Conservation (phyloP, 768 basidiomycete species). For the Naganishia onofrii region DNA sequence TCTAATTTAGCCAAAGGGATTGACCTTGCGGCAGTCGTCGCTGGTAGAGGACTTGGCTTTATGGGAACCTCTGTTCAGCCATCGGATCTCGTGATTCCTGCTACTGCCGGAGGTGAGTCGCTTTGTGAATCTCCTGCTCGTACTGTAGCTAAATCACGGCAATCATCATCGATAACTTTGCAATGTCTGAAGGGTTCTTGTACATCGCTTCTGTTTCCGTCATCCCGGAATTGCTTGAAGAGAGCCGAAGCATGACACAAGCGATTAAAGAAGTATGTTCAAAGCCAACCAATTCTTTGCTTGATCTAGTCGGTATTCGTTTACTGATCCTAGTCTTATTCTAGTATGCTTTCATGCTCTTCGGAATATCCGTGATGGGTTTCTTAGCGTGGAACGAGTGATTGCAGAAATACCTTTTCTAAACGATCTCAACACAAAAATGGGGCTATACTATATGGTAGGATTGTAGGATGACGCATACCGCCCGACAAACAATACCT, state of each 20-base stretch:
- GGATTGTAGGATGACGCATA: no score
- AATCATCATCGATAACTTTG: no score
- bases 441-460: no score
- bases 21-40: conserved; percentile 73
- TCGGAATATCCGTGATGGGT: conserved; percentile 83
- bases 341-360: conserved; percentile 85
- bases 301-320: conserved; percentile 1
- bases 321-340: conserved; percentile 29
- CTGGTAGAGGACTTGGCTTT: conserved; percentile 71
- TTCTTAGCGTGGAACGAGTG: conserved; percentile 53
- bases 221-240: conserved; percentile 77
- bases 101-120: conserved; percentile 49
- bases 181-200: conserved; percentile 63
- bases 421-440: no score
- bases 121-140: not conserved
- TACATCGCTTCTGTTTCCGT: conserved; percentile 93
- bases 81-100: conserved; percentile 70
- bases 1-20: conserved; percentile 36
- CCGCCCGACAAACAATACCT: no score
- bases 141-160: conserved; percentile 17
- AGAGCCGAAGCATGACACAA: conserved; percentile 82
- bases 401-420: not conserved
- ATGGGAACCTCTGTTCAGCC: conserved; percentile 76
- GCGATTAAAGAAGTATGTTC: conserved; percentile 77
- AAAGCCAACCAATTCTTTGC: conserved; percentile 7